These are phyloP conservation scores for Amylostereum areolatum DNA, from an alignment of 1,284 basidiomycete genomes.

Conservation along the genomic window DNA sequence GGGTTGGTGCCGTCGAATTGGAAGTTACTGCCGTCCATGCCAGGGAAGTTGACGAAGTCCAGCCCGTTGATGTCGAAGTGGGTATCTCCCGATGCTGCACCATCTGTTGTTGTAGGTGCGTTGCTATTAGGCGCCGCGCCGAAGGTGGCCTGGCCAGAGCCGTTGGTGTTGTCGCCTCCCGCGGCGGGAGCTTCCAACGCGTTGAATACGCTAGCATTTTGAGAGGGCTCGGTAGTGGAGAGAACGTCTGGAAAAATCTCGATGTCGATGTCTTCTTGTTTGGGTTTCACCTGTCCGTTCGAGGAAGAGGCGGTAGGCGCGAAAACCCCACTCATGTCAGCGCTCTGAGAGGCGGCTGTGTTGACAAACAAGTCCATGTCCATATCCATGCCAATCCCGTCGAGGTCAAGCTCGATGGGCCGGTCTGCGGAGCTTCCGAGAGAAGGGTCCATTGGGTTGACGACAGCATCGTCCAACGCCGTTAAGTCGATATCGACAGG, in stretches of 20 bases:
- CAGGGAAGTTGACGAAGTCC: constrained; percentile 31
- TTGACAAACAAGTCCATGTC: constrained; percentile 29
- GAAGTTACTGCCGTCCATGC: constrained; percentile 25
- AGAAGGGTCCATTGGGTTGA: constrained; percentile 25
- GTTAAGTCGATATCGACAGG: constrained; percentile 39
- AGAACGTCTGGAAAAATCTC: constrained; percentile 15
- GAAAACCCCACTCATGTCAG: constrained; percentile 8
- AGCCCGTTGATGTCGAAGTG: constrained; percentile 33
- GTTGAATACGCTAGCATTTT: constrained; percentile 10
- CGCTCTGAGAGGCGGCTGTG: constrained; percentile 3
- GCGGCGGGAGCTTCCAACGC: background rate
- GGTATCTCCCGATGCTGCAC: constrained; percentile 12
- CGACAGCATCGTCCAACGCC: constrained; percentile 23
- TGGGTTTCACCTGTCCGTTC: constrained; percentile 12
- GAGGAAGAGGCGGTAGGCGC: constrained; percentile 1
- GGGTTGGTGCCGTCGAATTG: constrained; percentile 23
- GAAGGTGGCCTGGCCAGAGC: constrained; percentile 14
- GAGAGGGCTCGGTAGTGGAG: constrained; percentile 4
- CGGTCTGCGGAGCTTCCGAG: constrained; percentile 67
- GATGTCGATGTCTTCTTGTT: constrained; percentile 18
- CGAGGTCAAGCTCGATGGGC: constrained; percentile 74
- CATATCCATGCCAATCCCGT: constrained; percentile 47
- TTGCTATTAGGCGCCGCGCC: constrained; percentile 5
- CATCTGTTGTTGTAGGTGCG: constrained; percentile 4
- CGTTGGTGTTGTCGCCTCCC: background rate